Conservation (phyloP, 441 rosid genomes). For the Mallotus japonicus region DNA sequence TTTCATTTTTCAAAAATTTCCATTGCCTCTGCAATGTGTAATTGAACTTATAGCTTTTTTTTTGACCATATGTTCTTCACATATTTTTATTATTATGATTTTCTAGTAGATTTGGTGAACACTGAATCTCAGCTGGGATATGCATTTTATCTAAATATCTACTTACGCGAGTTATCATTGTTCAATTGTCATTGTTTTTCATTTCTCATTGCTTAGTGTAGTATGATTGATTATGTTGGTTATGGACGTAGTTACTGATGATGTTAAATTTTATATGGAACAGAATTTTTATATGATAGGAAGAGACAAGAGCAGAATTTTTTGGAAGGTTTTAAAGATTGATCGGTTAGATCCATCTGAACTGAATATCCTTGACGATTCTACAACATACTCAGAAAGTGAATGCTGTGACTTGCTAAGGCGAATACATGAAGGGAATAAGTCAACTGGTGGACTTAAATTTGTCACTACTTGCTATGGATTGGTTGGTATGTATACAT, state of each 20-base stretch:
- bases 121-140: too few relatives aligned
- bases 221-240: not conserved
- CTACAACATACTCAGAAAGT: conserved; percentile 54
- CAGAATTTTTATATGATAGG: conserved; percentile 94
- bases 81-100: too few relatives aligned
- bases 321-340: conserved; percentile 87
- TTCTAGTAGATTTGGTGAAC: too few relatives aligned
- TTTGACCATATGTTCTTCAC: too few relatives aligned
- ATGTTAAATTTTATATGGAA: not conserved
- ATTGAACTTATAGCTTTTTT: too few relatives aligned
- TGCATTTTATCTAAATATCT: too few relatives aligned
- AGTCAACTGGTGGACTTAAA: conserved; percentile 78
- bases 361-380: conserved; percentile 69
- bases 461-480: conserved; percentile 85
- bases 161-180: not conserved
- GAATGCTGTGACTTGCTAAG: conserved; percentile 76
- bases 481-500: conserved; percentile 60
- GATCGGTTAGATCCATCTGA: conserved; percentile 72
- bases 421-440: conserved; percentile 89
- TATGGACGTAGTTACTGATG: not conserved
- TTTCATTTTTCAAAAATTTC: too few relatives aligned
- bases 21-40: too few relatives aligned
- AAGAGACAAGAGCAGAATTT: conserved; percentile 72
- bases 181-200: not conserved
- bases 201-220: not conserved